Percentiles rank a stretch among this genome's conserved stretches.
Conservation (phyloP, 257 asterid species). For the Anisodus tanguticus region DNA sequence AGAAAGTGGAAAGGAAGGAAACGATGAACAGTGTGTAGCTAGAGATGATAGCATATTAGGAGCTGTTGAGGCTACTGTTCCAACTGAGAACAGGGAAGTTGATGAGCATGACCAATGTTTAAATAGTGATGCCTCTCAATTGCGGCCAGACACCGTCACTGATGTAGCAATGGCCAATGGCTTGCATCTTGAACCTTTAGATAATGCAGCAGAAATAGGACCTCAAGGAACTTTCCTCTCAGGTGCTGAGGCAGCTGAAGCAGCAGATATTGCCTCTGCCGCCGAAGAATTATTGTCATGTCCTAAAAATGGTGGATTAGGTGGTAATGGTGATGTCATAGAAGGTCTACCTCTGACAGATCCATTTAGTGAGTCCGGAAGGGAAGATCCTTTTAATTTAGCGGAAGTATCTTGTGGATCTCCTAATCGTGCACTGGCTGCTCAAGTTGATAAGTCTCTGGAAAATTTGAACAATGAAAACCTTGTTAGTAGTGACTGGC, state of each 20-base stretch:
- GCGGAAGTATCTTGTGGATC: constrained; percentile 39
- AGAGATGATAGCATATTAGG: constrained; percentile 42
- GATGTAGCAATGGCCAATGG: constrained; percentile 36
- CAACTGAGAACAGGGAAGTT: constrained; percentile 40
- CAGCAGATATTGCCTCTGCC: constrained; percentile 30
- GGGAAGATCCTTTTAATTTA: constrained; percentile 37
- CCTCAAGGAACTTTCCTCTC: constrained; percentile 34
- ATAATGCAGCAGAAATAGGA: constrained; percentile 45
- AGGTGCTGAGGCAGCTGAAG: constrained; percentile 36
- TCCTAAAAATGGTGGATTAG: constrained; percentile 36
- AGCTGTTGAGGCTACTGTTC: constrained; percentile 39
- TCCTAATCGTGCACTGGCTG: constrained; percentile 37
- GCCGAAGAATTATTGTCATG: constrained; percentile 29
- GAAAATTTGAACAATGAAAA: constrained; percentile 40
- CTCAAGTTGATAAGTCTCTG: constrained; percentile 41
- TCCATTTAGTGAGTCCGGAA: constrained; percentile 38
- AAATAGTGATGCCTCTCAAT: constrained; percentile 33
- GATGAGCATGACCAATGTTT: constrained; percentile 35
- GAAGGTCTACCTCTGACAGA: constrained; percentile 35
- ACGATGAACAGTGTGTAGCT: constrained; percentile 37
- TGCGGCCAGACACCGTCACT: constrained; percentile 33
- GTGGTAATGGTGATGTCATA: constrained; percentile 35
- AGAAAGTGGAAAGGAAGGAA: constrained; percentile 37
- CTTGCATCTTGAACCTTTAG: constrained; percentile 38
- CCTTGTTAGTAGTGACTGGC: constrained; percentile 37